A percentile compares a stretch with the other conserved stretches of the same genome.
phyloP scores from a whole-genome alignment of 2,329 filamentous ascomycete species.

The Fusarium sp. region DNA sequence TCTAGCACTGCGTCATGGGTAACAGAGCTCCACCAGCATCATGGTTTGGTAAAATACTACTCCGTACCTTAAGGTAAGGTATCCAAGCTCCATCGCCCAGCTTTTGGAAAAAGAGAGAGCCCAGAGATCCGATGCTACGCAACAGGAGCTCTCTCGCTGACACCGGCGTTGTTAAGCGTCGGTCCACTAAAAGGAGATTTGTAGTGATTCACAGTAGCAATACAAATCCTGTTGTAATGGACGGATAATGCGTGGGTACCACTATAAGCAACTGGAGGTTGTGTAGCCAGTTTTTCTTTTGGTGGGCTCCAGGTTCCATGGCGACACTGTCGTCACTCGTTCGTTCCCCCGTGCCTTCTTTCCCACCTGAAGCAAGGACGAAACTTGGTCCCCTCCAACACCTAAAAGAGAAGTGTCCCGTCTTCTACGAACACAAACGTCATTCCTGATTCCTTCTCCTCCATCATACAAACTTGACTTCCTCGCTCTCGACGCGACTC shows the following conservation, averaged over 20 bases:
- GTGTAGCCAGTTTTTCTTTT: constrained; percentile 10
- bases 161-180: constrained; percentile 15
- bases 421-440: constrained; percentile 31
- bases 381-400: constrained; percentile 28
- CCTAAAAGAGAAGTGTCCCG: constrained; percentile 27
- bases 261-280: neutral
- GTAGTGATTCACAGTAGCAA: neutral
- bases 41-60: constrained; percentile 27
- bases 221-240: neutral
- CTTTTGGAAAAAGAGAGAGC: constrained; percentile 6
- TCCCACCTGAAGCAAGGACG: constrained; percentile 8
- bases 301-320: neutral
- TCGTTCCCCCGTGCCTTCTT: constrained; percentile 4
- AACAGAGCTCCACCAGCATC: constrained; percentile 34
- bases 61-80: neutral
- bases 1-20: constrained; percentile 35
- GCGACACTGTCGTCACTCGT: constrained; percentile 36
- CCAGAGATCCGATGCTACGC: neutral
- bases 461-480: constrained; percentile 7
- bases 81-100: constrained; percentile 35
- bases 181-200: constrained; percentile 14
- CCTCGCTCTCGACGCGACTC: neutral
- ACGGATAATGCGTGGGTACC: neutral
- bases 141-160: constrained; percentile 5
- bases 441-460: constrained; percentile 23